Conservation (phyloP, 2,329 filamentous ascomycete genomes). For the Penicillium crustosum region DNA sequence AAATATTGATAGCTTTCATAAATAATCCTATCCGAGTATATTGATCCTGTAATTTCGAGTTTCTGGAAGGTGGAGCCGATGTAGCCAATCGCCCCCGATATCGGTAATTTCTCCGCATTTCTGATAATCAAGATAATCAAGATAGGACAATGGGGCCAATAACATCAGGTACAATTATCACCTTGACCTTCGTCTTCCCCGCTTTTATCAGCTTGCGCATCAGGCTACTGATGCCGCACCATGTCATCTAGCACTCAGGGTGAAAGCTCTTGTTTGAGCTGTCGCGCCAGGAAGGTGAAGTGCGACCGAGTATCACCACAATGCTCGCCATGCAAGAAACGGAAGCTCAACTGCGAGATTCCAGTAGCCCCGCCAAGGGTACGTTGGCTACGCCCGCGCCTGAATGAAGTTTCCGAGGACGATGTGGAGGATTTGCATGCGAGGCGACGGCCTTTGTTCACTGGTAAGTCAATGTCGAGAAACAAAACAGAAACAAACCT, state of each 20-base stretch:
- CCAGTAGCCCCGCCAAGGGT: not conserved
- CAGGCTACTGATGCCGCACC: not conserved
- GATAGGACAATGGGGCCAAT: not conserved
- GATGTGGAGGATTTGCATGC: not conserved
- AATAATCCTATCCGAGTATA: not conserved
- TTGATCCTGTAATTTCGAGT: not conserved
- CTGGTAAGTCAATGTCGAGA: not conserved
- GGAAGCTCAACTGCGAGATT: not conserved
- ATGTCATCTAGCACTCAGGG: not conserved
- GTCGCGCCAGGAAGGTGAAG: not conserved
- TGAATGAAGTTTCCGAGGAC: not conserved
- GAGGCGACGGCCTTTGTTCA: not conserved
- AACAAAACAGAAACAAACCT: too few species aligned
- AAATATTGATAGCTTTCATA: not conserved
- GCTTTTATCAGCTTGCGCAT: not conserved
- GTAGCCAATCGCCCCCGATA: not conserved
- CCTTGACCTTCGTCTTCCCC: not conserved
- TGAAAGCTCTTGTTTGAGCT: not conserved
- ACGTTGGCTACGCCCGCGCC: not conserved
- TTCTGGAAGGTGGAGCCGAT: constrained; percentile 1
- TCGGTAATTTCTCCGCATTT: not conserved
- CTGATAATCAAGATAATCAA: not conserved
- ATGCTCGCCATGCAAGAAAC: not conserved
- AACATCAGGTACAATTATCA: not conserved
- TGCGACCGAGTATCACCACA: not conserved